phyloP scores from a whole-genome alignment of 2,329 filamentous ascomycete species.

The Botrytis galanthina region DNA sequence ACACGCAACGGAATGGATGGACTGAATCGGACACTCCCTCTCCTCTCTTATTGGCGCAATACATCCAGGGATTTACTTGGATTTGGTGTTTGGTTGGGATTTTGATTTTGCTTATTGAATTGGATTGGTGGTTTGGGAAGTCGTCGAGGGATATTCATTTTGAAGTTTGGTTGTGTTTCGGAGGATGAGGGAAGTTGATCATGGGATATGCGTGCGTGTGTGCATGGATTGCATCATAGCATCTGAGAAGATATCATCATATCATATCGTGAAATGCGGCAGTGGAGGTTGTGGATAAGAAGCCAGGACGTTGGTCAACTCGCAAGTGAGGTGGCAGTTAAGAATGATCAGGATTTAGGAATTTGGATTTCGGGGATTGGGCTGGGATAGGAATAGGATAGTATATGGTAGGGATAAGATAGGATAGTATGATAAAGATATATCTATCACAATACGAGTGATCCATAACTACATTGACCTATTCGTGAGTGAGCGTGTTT shows the following conservation, averaged over 20 bases:
- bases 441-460: background rate
- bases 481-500: background rate
- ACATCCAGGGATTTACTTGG: background rate
- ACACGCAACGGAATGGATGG: background rate
- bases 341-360: background rate
- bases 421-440: background rate
- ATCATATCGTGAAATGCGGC: background rate
- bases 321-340: background rate
- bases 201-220: background rate
- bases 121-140: background rate
- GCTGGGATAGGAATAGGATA: background rate
- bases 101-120: background rate
- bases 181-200: background rate
- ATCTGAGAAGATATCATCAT: background rate
- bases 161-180: background rate
- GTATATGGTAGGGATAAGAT: background rate
- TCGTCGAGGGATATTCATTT: background rate
- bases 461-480: background rate
- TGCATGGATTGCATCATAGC: background rate
- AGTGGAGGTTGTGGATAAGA: background rate
- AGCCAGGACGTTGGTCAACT: background rate
- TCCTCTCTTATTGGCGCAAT: background rate
- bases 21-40: background rate
- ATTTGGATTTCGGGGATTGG: background rate
- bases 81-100: background rate